A percentile compares a stretch with the other conserved stretches of the same genome.
Evolutionary conservation across 1,139 yeast species (phyloP).

Genomic region (Yamadazyma sp.): DNA sequence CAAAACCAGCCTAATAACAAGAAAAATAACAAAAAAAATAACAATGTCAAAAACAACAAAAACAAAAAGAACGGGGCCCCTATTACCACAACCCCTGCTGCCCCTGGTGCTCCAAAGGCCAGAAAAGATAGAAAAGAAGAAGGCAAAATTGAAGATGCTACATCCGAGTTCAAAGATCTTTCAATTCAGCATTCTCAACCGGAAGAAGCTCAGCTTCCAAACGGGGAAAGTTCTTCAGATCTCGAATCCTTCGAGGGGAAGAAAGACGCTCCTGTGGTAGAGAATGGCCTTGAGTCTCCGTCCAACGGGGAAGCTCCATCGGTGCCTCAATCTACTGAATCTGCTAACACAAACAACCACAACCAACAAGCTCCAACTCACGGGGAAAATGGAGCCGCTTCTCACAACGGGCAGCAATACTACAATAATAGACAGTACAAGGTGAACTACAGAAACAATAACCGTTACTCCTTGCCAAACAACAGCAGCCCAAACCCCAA

Average conservation of each 20-base stretch:
- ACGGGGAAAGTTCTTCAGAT: too few species aligned
- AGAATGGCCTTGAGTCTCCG: too few species aligned
- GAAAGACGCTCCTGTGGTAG: too few species aligned
- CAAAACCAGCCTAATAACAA: conserved; percentile 6
- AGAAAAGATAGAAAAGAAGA: conserved; percentile 6
- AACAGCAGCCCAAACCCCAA: neutral
- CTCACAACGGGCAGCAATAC: conserved; percentile 9
- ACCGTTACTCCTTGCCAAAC: conserved; percentile 17
- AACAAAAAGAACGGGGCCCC: conserved; percentile 19
- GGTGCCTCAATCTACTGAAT: conserved; percentile 1
- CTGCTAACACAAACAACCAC: neutral
- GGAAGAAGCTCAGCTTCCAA: too few species aligned
- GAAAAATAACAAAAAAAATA: conserved; percentile 25
- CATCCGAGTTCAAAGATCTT: conserved; percentile 9
- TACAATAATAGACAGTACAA: conserved; percentile 16
- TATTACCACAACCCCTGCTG: neutral
- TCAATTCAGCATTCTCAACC: neutral
- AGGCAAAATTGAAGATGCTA: conserved; percentile 6
- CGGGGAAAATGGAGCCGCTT: conserved; percentile 3
- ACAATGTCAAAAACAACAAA: conserved; percentile 35
- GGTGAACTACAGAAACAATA: conserved; percentile 14
- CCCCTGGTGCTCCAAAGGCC: conserved; percentile 5
- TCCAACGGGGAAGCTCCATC: neutral
- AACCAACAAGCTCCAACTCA: conserved; percentile 2
- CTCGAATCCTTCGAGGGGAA: neutral